These are phyloP conservation scores for Penicillium oxalicum DNA, from an alignment of 2,329 filamentous ascomycete species.

Conservation along the genomic window DNA sequence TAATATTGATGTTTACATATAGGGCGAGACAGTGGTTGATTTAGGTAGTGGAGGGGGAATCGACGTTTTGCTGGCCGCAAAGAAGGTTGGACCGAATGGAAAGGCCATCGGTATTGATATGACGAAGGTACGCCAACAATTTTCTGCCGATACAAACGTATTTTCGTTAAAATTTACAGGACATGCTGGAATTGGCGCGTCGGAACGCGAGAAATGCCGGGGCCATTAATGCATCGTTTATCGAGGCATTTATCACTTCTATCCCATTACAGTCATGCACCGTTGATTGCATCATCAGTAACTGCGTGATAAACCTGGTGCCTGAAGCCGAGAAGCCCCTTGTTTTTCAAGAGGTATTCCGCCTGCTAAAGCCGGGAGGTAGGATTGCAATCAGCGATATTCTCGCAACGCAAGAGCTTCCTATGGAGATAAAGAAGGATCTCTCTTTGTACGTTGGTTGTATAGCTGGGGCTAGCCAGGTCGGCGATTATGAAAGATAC, in stretches of 20 bases:
- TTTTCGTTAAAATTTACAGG: no score
- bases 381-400: slow-evolving; percentile 57
- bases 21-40: slow-evolving; percentile 55
- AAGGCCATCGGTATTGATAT: slow-evolving; percentile 55
- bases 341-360: slow-evolving; percentile 54
- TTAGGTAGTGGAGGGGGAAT: slow-evolving; percentile 55
- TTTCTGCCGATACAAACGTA: no score
- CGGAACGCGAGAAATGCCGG: slow-evolving; percentile 39
- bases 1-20: no score
- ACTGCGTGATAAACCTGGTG: slow-evolving; percentile 59
- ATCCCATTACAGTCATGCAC: slow-evolving; percentile 41
- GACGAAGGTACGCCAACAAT: slow-evolving; percentile 48
- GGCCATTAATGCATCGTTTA: slow-evolving; percentile 46
- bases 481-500: slow-evolving; percentile 49
- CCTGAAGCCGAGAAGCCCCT: slow-evolving; percentile 47
- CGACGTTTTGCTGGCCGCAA: slow-evolving; percentile 51
- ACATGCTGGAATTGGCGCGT: slow-evolving; percentile 51
- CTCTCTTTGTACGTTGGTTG: slow-evolving; percentile 56
- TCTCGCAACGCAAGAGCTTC: slow-evolving; percentile 46
- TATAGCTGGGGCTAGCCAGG: slow-evolving; percentile 51
- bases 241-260: slow-evolving; percentile 48
- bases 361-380: slow-evolving; percentile 53
- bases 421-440: slow-evolving; percentile 44
- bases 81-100: slow-evolving; percentile 45
- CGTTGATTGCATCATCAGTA: slow-evolving; percentile 56